Conservation (phyloP, 345 rosid species). For the Moricandia moricandioides region DNA sequence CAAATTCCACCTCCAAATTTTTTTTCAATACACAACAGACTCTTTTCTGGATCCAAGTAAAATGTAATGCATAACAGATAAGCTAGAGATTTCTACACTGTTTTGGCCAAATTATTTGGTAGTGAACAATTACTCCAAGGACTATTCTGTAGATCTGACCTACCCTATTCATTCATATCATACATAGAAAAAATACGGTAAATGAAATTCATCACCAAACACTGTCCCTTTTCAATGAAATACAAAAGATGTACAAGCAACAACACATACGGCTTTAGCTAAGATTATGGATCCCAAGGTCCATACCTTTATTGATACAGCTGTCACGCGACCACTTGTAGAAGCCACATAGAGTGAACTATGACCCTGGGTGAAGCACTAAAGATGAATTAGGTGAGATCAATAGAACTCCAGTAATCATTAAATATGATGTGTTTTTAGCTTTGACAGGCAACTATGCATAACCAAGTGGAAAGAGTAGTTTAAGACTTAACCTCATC, state of each 20-base stretch:
- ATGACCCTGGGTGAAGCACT: constrained; percentile 46
- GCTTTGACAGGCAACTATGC: constrained; percentile 16
- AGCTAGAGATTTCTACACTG: constrained; percentile 6
- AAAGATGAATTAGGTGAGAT: constrained; percentile 13
- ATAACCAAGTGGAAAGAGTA: constrained; percentile 8
- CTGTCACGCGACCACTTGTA: constrained; percentile 79
- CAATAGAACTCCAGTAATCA: not conserved
- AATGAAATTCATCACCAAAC: not conserved
- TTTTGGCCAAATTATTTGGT: constrained; percentile 1
- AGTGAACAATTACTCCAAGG: constrained; percentile 1
- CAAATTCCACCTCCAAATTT: not conserved
- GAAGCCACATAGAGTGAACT: constrained; percentile 66
- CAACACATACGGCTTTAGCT: not conserved
- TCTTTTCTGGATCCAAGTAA: not conserved
- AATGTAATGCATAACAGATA: constrained; percentile 9
- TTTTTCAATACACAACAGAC: not conserved
- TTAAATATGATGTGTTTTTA: not conserved
- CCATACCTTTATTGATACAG: constrained; percentile 69
- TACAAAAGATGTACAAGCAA: not conserved
- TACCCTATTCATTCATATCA: not conserved
- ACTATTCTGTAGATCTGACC: constrained; percentile 3
- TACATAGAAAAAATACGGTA: not conserved
- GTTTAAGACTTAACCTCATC: constrained; percentile 64
- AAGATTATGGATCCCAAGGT: constrained; percentile 3
- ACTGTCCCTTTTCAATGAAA: not conserved